Evolutionary conservation across 179 eudicot genomes (phyloP), one percentile per base, ranked within the genome.

Genomic region (Dionaea muscipula): DNA sequence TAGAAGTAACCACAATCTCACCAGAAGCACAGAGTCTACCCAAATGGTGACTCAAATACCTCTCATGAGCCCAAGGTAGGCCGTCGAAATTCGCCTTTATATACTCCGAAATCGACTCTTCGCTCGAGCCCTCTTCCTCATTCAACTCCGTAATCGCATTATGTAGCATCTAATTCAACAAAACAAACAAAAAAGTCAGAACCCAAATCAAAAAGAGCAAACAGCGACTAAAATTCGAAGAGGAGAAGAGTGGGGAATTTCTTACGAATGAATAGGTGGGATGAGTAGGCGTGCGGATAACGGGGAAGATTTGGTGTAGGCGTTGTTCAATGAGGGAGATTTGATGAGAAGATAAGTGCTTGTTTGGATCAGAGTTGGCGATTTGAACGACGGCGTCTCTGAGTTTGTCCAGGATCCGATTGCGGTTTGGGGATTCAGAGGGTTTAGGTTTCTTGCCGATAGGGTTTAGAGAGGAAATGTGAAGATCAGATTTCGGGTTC

Each of bases 31-130:
- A 74, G 35, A 81, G 75, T 47, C 66, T 67, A 16, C 9, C n/a
- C 57, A 87, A 64, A 70, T 87, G 79, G 53, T 74, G 75, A 20
- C 63, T 77, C 54, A 84, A 70, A 17, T 68, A 68, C 1, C 70
- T 56, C 59, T 60, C 55, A 69, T 87, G 94, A 23, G 83, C 96
- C 83, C 81, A 78, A 11, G 94, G 90, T 63, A 87, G 76, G 51
- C 70, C 83, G 54, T 73, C 39, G 52, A 68, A 66, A 25, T 66
- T 59, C 24, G 59, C 36, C 57, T 28, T 22, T 23, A 84, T 84
- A 51, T 56, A 62, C 26, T 68, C 27, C 10, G 79, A 81, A 63
- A 82, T 82, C 13, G 71, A 55, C 50, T 61, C 73, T 66, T 82
- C 83, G 0, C 38, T 68, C 14, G 89, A 72, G 51, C 78, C 85